Evolutionary conservation across 495 filamentous ascomycete species (phyloP), one percentile per base, ranked within the genome.

Genomic region (Tuber melanosporum): DNA sequence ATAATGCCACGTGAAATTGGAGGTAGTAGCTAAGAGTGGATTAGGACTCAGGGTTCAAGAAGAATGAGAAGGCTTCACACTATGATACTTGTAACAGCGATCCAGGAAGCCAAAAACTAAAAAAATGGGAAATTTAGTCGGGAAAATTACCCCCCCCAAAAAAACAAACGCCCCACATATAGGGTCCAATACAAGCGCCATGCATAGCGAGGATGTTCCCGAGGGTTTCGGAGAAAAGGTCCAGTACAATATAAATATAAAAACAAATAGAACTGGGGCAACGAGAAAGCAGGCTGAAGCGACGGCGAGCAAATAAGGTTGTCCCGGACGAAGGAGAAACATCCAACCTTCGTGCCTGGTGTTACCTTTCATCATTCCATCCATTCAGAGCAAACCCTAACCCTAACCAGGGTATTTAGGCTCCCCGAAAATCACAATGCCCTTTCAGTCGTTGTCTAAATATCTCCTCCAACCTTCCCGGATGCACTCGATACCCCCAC

Each of bases 401-500:
- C 49, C 49, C 49, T 62, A 32, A 32, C n/a, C n/a, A 32, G n/a
- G 22, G 26, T 32, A 26, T 62, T 62, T n/a, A 62, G 52, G 52
- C 71, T 72, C 41, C 32, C 71, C 39, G 71, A 32, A 45, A 42
- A 42, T 8, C 32, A 72, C n/a, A 10, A 32, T 32, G 10, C n/a
- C 52, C 9, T 32, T 26, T 82, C 44, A 83, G 73, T 83, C 82
- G 42, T 83, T 83, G 41, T 83, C 82, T 57, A 83, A 43, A 76
- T 83, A 83, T 44, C 82, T 75, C 73, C 82, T 81, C 82, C 82
- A 83, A 22, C 82, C 82, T 69, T 83, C 82, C 73, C 82, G 69
- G 52, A 83, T 74, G 70, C 76, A 79, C 70, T 99, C 82, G 41
- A 83, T 77, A 70, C 81, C 82, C 57, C 75, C 72, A 41, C 79